Evolutionary conservation across 768 basidiomycete genomes (phyloP).

Genomic region (Suillus bovinus): DNA sequence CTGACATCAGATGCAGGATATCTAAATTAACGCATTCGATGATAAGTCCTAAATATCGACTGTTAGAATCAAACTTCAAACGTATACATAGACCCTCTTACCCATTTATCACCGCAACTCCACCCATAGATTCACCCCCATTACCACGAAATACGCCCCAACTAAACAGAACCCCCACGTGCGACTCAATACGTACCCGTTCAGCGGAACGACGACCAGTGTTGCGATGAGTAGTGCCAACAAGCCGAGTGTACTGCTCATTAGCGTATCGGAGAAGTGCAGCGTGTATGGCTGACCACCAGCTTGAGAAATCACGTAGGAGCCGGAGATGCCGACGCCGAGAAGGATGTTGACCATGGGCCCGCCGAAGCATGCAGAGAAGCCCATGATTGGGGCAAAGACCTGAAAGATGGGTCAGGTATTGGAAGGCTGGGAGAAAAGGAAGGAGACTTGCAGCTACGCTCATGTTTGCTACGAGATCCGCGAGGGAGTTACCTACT

Average conservation of each 20-base stretch:
- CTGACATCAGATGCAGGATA: neutral
- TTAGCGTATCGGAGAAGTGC: slow-evolving; percentile 77
- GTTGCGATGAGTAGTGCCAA: slow-evolving; percentile 73
- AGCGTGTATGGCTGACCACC: slow-evolving; percentile 61
- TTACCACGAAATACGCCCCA: slow-evolving; percentile 68
- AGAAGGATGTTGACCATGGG: slow-evolving; percentile 91
- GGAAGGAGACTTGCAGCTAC: slow-evolving; percentile 64
- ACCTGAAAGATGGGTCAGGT: slow-evolving; percentile 39
- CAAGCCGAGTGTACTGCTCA: slow-evolving; percentile 84
- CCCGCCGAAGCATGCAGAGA: slow-evolving; percentile 92
- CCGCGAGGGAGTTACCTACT: slow-evolving; percentile 93
- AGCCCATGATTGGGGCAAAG: slow-evolving; percentile 92
- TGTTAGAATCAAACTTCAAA: neutral
- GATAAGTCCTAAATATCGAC: neutral
- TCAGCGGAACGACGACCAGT: slow-evolving; percentile 80
- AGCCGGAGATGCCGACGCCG: slow-evolving; percentile 90
- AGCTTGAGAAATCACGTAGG: slow-evolving; percentile 74
- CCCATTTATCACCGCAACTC: slow-evolving; percentile 49
- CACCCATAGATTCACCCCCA: slow-evolving; percentile 77
- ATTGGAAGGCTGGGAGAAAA: neutral
- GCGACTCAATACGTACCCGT: slow-evolving; percentile 77
- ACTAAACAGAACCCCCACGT: slow-evolving; percentile 85
- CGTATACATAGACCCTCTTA: neutral
- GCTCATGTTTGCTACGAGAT: slow-evolving; percentile 95
- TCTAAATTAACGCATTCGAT: neutral